Percentiles rank a stretch among this genome's conserved stretches.
These are phyloP conservation scores for Ogataea ganodermae DNA, from an alignment of 805 yeast genomes.

Conservation along the genomic window DNA sequence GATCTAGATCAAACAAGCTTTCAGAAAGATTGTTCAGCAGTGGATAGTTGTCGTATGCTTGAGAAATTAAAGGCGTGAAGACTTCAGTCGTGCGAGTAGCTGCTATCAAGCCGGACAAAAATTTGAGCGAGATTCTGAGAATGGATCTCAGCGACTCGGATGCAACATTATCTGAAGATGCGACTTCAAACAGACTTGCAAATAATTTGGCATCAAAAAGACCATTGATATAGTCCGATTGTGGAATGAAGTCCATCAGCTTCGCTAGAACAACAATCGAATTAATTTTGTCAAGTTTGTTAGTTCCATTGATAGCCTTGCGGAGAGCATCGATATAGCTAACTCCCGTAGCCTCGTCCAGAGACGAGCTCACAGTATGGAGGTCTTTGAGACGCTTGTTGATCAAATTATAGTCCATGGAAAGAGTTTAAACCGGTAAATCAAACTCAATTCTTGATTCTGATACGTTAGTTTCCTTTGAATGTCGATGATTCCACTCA, in stretches of 20 bases:
- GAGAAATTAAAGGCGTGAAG: slow-evolving; percentile 22
- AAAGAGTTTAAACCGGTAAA: no score
- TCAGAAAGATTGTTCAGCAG: slow-evolving; percentile 45
- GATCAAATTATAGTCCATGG: slow-evolving; percentile 27
- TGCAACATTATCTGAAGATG: slow-evolving; percentile 22
- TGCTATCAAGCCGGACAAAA: slow-evolving; percentile 47
- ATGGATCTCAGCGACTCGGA: slow-evolving; percentile 28
- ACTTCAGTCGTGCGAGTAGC: slow-evolving; percentile 36
- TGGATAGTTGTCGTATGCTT: slow-evolving; percentile 39
- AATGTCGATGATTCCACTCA: background rate
- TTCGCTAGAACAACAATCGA: slow-evolving; percentile 56
- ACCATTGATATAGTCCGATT: slow-evolving; percentile 25
- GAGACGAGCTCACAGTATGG: slow-evolving; percentile 14
- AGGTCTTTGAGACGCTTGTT: slow-evolving; percentile 31
- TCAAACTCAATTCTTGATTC: slow-evolving; percentile 3
- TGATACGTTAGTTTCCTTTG: background rate
- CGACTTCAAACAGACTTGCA: slow-evolving; percentile 25
- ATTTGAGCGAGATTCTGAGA: slow-evolving; percentile 36
- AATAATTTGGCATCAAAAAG: slow-evolving; percentile 29
- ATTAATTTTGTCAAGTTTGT: slow-evolving; percentile 52
- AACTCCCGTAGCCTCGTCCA: slow-evolving; percentile 27
- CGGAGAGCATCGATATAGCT: slow-evolving; percentile 33
- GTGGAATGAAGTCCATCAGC: slow-evolving; percentile 49
- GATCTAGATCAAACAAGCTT: slow-evolving; percentile 45
- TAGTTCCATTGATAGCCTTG: slow-evolving; percentile 45